These are phyloP conservation scores for Microthyrium microscopicum DNA, from an alignment of 2,329 filamentous ascomycete species.

Conservation along the genomic window DNA sequence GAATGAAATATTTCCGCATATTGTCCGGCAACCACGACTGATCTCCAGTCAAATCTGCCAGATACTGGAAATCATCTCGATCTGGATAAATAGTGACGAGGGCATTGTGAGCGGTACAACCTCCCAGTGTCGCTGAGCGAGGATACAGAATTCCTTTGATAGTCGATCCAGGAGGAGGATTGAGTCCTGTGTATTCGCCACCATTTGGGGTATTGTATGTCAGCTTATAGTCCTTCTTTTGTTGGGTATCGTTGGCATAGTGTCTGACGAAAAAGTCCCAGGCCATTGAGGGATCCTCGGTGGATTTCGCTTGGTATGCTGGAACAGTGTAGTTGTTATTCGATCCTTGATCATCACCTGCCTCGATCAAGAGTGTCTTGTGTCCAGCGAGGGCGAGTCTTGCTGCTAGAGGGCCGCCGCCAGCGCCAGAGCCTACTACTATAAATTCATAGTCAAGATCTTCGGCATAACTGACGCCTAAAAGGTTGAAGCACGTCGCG, in stretches of 20 bases:
- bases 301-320: conserved; percentile 31
- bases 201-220: conserved; percentile 25
- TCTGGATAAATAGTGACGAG: conserved; percentile 12
- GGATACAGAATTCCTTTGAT: conserved; percentile 32
- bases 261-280: conserved; percentile 51
- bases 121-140: conserved; percentile 30
- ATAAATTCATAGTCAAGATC: conserved; percentile 42
- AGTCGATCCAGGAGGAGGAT: conserved; percentile 24
- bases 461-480: too few relatives aligned
- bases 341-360: conserved; percentile 39
- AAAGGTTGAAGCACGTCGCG: too few relatives aligned
- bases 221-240: conserved; percentile 41
- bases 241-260: conserved; percentile 36
- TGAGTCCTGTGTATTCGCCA: conserved; percentile 20
- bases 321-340: conserved; percentile 36
- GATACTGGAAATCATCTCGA: conserved; percentile 11
- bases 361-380: conserved; percentile 44
- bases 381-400: conserved; percentile 42
- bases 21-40: conserved; percentile 26
- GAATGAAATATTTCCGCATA: conserved; percentile 40
- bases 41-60: conserved; percentile 13
- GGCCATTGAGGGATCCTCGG: conserved; percentile 38
- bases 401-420: conserved; percentile 41
- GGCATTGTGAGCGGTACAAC: conserved; percentile 21
- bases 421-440: conserved; percentile 43